These are phyloP conservation scores for Myxozyma melibiosi DNA, from an alignment of 805 yeast species.

Conservation along the genomic window DNA sequence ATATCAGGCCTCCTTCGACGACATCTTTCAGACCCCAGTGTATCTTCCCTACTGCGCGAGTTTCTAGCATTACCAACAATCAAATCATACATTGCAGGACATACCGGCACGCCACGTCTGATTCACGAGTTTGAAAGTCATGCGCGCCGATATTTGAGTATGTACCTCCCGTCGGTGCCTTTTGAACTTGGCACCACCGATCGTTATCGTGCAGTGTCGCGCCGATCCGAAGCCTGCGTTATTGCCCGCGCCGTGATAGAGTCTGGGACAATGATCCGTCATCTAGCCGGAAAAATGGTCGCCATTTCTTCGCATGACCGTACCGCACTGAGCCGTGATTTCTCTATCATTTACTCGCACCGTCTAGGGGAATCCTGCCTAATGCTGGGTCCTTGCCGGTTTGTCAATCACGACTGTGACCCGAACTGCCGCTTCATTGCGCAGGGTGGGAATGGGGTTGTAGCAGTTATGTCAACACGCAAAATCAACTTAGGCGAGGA, in stretches of 20 bases:
- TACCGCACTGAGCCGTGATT: constrained; percentile 45
- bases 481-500: constrained; percentile 50
- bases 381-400: constrained; percentile 54
- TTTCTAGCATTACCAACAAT: constrained; percentile 16
- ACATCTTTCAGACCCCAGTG: not conserved
- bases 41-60: constrained; percentile 1
- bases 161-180: constrained; percentile 45
- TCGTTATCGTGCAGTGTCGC: constrained; percentile 43
- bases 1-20: constrained; percentile 13
- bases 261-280: constrained; percentile 43
- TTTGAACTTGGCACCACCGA: constrained; percentile 50
- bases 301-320: constrained; percentile 42
- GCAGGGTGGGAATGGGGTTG: constrained; percentile 36
- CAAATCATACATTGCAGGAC: constrained; percentile 14
- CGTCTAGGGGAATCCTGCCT: constrained; percentile 44
- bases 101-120: constrained; percentile 14
- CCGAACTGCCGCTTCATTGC: constrained; percentile 48
- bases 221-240: constrained; percentile 46
- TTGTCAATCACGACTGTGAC: constrained; percentile 53
- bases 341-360: constrained; percentile 48
- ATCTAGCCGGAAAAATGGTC: constrained; percentile 46
- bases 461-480: constrained; percentile 44
- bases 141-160: constrained; percentile 43
- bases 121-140: constrained; percentile 45
- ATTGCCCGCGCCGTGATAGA: constrained; percentile 43